phyloP scores from a whole-genome alignment of 169 alveolate species.

The Plasmodium vinckei region DNA sequence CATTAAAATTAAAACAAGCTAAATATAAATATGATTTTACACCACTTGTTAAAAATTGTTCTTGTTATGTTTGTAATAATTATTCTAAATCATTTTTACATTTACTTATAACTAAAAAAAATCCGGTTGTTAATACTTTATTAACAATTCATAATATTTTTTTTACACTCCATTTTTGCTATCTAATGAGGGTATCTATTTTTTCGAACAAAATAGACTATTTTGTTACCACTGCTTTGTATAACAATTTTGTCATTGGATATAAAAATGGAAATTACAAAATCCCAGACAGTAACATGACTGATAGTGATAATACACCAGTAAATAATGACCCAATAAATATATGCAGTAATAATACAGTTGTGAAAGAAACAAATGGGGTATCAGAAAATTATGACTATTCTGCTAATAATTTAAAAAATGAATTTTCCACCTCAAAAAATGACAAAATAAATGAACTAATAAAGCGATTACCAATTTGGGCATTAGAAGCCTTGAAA shows the following conservation, averaged over 20 bases:
- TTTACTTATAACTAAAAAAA: conserved; percentile 81
- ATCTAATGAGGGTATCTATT: conserved; percentile 30
- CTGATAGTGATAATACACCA: neutral
- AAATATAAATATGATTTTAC: conserved; percentile 78
- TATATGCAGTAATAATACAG: neutral
- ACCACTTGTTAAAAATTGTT: conserved; percentile 93
- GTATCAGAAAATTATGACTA: neutral
- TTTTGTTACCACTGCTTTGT: conserved; percentile 25
- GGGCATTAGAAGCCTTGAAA: conserved; percentile 89
- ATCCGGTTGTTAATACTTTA: conserved; percentile 89
- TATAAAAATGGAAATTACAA: conserved; percentile 85
- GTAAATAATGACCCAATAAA: neutral
- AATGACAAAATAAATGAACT: conserved; percentile 23
- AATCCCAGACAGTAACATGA: conserved; percentile 77
- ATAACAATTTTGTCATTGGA: conserved; percentile 82
- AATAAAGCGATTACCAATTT: conserved; percentile 86
- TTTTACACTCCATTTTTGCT: conserved; percentile 90
- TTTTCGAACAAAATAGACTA: conserved; percentile 28
- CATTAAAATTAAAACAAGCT: conserved; percentile 79
- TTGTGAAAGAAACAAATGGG: neutral
- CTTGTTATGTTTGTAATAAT: conserved; percentile 93
- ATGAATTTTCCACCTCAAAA: neutral
- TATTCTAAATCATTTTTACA: conserved; percentile 94
- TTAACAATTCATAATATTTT: conserved; percentile 93
- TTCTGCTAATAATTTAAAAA: too few species aligned